Percentiles rank a stretch among this genome's conserved stretches.
Conservation (phyloP, 768 basidiomycete species). For the Clavaria fumosa region DNA sequence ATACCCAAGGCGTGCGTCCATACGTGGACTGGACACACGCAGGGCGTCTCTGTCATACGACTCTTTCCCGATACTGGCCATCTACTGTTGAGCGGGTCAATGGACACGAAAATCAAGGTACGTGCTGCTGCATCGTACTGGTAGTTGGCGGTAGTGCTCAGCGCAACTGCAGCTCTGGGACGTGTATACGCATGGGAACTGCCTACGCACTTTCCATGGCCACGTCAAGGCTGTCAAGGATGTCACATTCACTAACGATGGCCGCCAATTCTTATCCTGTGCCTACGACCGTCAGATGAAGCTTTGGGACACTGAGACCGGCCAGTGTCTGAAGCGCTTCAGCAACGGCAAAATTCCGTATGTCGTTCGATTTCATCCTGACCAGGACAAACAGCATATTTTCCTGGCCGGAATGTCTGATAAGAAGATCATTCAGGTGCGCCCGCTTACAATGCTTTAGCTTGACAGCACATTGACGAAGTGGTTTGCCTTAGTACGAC, state of each 20-base stretch:
- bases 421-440: conserved; percentile 96
- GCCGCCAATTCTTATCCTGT: conserved; percentile 78
- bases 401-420: conserved; percentile 98
- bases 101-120: conserved; percentile 99
- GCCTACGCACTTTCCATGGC: conserved; percentile 92
- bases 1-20: conserved; percentile 93
- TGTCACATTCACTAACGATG: conserved; percentile 88
- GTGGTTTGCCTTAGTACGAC: conserved; percentile 65
- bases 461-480: conserved; percentile 1
- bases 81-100: conserved; percentile 81
- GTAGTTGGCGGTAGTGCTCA: conserved; percentile 6
- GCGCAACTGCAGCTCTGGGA: conserved; percentile 77
- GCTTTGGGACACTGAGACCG: conserved; percentile 98
- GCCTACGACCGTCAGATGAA: conserved; percentile 97
- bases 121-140: conserved; percentile 2
- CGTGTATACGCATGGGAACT: conserved; percentile 91
- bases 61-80: conserved; percentile 90
- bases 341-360: conserved; percentile 97
- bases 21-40: conserved; percentile 97
- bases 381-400: conserved; percentile 88
- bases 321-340: conserved; percentile 92
- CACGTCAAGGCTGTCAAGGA: conserved; percentile 96
- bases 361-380: conserved; percentile 90
- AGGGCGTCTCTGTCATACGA: conserved; percentile 87
- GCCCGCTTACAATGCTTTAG: conserved; percentile 10